Evolutionary conservation across 371 early-diverging fungal species (phyloP).

Genomic region (Nematocida ausubeli): DNA sequence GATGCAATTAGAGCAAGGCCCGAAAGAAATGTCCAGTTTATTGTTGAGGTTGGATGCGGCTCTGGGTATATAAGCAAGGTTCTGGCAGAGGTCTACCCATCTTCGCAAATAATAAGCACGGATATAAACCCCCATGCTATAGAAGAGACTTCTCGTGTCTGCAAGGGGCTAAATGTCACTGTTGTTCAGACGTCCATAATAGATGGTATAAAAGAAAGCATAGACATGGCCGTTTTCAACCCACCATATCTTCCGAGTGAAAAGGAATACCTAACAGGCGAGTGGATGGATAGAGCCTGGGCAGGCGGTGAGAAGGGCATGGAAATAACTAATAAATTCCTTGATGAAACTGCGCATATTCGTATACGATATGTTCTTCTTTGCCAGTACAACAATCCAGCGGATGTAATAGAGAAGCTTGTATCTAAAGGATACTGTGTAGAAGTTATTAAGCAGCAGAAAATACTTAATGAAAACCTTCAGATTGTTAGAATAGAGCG

Average conservation of each 20-base stretch:
- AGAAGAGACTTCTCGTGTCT: not conserved
- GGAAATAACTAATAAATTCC: conserved; percentile 37
- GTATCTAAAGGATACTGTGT: not conserved
- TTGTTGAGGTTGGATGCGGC: conserved; percentile 50
- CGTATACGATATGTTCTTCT: conserved; percentile 38
- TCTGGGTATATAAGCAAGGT: conserved; percentile 52
- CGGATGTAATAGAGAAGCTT: not conserved
- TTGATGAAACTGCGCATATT: conserved; percentile 19
- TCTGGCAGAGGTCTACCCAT: conserved; percentile 11
- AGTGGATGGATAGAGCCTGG: conserved; percentile 53
- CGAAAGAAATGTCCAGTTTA: not conserved
- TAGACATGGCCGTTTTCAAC: conserved; percentile 52
- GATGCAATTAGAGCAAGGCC: conserved; percentile 29
- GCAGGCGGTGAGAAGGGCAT: conserved; percentile 41
- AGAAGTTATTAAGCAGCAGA: not conserved
- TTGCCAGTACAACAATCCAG: conserved; percentile 17
- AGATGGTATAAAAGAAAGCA: conserved; percentile 11
- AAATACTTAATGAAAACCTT: conserved; percentile 20
- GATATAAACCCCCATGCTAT: conserved; percentile 46
- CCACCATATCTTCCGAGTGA: conserved; percentile 52
- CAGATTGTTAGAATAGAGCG: conserved; percentile 30
- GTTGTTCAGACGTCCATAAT: conserved; percentile 19
- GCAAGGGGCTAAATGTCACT: not conserved
- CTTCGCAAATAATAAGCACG: conserved; percentile 32
- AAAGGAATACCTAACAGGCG: not conserved